phyloP scores from a whole-genome alignment of 2,329 filamentous ascomycete genomes.

The Colletotrichum horii region DNA sequence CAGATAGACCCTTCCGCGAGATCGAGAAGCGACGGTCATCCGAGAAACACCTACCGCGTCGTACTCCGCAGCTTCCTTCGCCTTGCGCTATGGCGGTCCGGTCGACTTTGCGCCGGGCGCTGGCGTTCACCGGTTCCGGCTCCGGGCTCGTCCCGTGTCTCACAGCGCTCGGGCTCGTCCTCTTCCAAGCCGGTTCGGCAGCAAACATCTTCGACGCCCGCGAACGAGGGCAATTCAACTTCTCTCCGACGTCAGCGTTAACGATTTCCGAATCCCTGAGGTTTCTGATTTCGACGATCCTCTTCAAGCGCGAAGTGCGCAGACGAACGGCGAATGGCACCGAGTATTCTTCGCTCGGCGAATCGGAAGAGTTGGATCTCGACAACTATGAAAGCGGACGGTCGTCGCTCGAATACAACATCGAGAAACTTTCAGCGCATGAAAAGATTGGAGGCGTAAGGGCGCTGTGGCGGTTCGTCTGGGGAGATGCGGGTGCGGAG shows the following conservation, averaged over 20 bases:
- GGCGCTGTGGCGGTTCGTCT: constrained; percentile 20
- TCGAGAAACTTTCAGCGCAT: not conserved
- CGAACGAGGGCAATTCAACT: constrained; percentile 27
- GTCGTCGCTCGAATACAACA: not conserved
- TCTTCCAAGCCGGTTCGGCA: constrained; percentile 36
- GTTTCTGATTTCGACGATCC: constrained; percentile 29
- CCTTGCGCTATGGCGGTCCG: not conserved
- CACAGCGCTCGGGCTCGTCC: constrained; percentile 36
- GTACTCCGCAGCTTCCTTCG: not conserved
- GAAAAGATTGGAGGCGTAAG: not conserved
- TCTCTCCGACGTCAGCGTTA: constrained; percentile 33
- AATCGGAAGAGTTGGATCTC: constrained; percentile 7
- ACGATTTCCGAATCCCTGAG: constrained; percentile 34
- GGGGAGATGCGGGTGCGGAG: constrained; percentile 26
- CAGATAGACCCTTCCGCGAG: not conserved
- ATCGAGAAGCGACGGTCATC: not conserved
- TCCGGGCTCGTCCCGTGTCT: constrained; percentile 20
- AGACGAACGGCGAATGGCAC: constrained; percentile 1
- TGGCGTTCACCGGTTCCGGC: constrained; percentile 7
- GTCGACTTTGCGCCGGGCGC: not conserved
- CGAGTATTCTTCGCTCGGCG: constrained; percentile 8
- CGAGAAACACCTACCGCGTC: not conserved
- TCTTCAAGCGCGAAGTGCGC: constrained; percentile 28
- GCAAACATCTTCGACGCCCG: constrained; percentile 34
- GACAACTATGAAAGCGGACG: not conserved